phyloP scores from a whole-genome alignment of 2,329 filamentous ascomycete genomes.

The Pseudogymnoascus sp. region DNA sequence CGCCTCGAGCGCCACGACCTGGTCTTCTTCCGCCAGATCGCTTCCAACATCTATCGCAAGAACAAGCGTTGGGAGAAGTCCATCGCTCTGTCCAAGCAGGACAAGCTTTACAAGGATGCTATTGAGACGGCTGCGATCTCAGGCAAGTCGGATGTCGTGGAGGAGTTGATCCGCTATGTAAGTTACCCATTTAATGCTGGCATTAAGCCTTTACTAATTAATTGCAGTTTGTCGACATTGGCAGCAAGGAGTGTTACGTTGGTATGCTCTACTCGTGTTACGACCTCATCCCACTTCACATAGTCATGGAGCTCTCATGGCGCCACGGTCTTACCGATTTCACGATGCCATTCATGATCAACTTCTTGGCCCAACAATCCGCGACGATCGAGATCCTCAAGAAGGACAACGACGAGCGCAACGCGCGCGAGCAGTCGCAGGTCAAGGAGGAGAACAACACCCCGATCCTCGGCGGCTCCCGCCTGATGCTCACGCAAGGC shows the following conservation, averaged over 20 bases:
- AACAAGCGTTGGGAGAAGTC: constrained; percentile 99
- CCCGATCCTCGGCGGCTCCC: constrained; percentile 80
- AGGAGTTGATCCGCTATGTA: constrained; percentile 94
- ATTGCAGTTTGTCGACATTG: constrained; percentile 90
- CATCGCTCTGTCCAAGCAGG: constrained; percentile 94
- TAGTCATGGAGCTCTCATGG: constrained; percentile 95
- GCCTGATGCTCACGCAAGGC: constrained; percentile 94
- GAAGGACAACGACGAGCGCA: constrained; percentile 94
- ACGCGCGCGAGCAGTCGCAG: constrained; percentile 62
- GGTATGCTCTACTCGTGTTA: constrained; percentile 99
- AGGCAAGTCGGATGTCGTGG: constrained; percentile 82
- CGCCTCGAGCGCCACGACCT: constrained; percentile 95
- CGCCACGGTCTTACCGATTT: constrained; percentile 91
- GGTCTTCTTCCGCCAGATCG: constrained; percentile 98
- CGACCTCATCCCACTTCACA: constrained; percentile 86
- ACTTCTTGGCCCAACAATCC: constrained; percentile 87
- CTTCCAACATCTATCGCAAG: constrained; percentile 97
- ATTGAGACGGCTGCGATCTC: constrained; percentile 96
- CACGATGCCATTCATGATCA: constrained; percentile 99
- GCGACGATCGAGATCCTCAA: constrained; percentile 78
- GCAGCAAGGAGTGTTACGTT: constrained; percentile 98
- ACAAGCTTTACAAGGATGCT: constrained; percentile 98
- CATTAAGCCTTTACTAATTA: constrained; percentile 30
- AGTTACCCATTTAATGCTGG: constrained; percentile 43
- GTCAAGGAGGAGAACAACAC: constrained; percentile 90